phyloP scores from a whole-genome alignment of 2,329 filamentous ascomycete species.

The Arthroderma sp. region DNA sequence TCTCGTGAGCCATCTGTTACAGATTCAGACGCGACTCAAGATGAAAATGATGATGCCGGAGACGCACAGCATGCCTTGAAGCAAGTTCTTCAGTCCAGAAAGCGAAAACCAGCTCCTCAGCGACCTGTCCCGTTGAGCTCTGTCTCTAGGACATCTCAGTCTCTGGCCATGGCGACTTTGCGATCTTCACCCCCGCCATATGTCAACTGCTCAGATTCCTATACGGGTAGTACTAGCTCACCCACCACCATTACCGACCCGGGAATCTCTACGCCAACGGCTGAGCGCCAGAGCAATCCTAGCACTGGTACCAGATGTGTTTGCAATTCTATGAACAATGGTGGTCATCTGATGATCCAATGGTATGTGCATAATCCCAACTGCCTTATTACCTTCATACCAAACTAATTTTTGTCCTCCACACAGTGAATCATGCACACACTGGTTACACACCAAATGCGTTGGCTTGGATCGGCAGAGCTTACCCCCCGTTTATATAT shows the following conservation, averaged over 20 bases:
- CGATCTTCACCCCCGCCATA: conserved; percentile 33
- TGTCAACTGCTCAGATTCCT: conserved; percentile 23
- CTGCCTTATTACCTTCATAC: neutral
- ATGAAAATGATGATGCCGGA: conserved; percentile 18
- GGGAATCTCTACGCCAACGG: conserved; percentile 37
- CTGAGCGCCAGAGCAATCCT: conserved; percentile 39
- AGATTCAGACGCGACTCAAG: conserved; percentile 13
- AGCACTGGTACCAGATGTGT: conserved; percentile 45
- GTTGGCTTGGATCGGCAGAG: conserved; percentile 40
- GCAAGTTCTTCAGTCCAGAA: conserved; percentile 26
- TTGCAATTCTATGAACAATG: conserved; percentile 42
- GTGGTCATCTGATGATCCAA: conserved; percentile 46
- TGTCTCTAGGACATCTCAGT: conserved; percentile 19
- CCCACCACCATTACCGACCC: conserved; percentile 40
- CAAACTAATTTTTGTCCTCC: neutral
- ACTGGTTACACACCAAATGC: conserved; percentile 49
- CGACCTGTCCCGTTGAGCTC: conserved; percentile 18
- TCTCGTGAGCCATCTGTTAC: conserved; percentile 12
- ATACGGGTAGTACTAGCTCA: conserved; percentile 30
- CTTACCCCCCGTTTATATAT: conserved; percentile 37
- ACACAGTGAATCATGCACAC: conserved; percentile 45
- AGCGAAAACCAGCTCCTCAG: conserved; percentile 14
- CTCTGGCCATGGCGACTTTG: conserved; percentile 19
- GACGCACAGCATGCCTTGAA: conserved; percentile 36
- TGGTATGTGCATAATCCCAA: conserved; percentile 27